Evolutionary conservation across 208 protist genomes (phyloP).

Genomic region (Acanthamoeba castellanii): DNA sequence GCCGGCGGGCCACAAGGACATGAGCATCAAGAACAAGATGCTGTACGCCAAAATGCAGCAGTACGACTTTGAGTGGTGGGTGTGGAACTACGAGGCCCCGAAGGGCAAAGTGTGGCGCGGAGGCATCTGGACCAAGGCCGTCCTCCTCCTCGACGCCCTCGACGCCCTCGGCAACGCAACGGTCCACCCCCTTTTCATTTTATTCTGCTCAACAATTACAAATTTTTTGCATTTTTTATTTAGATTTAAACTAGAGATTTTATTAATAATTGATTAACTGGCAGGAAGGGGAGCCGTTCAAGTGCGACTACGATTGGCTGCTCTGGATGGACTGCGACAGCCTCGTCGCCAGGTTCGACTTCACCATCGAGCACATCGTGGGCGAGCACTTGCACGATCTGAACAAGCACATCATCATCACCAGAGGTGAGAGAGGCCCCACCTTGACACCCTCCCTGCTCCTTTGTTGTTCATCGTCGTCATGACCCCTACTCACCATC

Average conservation of each 20-base stretch:
- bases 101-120: not conserved
- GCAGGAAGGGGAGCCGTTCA: not conserved
- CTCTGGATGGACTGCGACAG: not conserved
- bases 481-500: not conserved
- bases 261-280: too few species aligned
- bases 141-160: not conserved
- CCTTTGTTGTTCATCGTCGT: not conserved
- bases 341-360: not conserved
- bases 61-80: not conserved
- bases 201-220: too few species aligned
- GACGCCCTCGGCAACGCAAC: not conserved
- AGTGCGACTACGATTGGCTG: not conserved
- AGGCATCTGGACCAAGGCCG: not conserved
- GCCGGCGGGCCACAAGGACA: too few species aligned
- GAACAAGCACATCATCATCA: not conserved
- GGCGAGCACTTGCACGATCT: not conserved
- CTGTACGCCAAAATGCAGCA: too few species aligned
- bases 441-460: too few species aligned
- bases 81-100: not conserved
- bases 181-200: too few species aligned
- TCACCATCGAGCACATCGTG: not conserved
- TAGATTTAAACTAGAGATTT: too few species aligned
- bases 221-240: too few species aligned
- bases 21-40: too few species aligned
- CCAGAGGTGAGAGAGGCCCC: not conserved